Evolutionary conservation across 345 rosid genomes (phyloP), one percentile per base, ranked within the genome.

Genomic region (Hibiscus trionum): DNA sequence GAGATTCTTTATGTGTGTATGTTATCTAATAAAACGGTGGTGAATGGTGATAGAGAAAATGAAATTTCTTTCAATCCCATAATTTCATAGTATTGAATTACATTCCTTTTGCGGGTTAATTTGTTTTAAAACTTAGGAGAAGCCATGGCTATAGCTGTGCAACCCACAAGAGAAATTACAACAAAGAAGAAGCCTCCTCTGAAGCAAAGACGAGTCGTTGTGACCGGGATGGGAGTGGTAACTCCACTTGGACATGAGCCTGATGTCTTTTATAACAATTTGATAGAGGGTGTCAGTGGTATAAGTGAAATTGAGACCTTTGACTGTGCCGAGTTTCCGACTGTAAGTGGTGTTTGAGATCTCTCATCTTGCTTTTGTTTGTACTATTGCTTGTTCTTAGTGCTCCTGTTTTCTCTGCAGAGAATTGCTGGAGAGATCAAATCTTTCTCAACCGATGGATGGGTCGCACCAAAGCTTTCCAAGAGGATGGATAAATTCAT

Each of bases 401-500:
- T 29, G 69, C 21, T 73, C 55, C 59, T 46, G 59, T 69, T 35
- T 72, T 19, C 37, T 44, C 76, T 26, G n/a, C 78, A 93, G 98
- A 88, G 88, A 83, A 93, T 93, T 79, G 98, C 97, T 7, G 98
- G 94, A 72, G 98, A 93, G 82, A 90, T 94, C 61, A 91, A 91
- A 81, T 81, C 86, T 33, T 86, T 88, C 72, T 87, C 97, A 37
- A 85, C 90, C 55, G 97, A 94, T 74, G 98, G 97, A 75, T 88
- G 87, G 93, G 78, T 94, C 46, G 87, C 91, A 57, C 97, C 97
- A 27, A 94, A 94, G 71, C 84, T 90, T 63, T 85, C 97, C 4
- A 88, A 85, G 86, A 83, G 98, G 81, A 90, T 94, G 97, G 98
- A 94, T 67, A 91, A 90, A 75, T 94, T 90, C 85, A 91, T 94